Conservation (phyloP, 176 grass and related monocot species). For the Oryza nivara region DNA sequence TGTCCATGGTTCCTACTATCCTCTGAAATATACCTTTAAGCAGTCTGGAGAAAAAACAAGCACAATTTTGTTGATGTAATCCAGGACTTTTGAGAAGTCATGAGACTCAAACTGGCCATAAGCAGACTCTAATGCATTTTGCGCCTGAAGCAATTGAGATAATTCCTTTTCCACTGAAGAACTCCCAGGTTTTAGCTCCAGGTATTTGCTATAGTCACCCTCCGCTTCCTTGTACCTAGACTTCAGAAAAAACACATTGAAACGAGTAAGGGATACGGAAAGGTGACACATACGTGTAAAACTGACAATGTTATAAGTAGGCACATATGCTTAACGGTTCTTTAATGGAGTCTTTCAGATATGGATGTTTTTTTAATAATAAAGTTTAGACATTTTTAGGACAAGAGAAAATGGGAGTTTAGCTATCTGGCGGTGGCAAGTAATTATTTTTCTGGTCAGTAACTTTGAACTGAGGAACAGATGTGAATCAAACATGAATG, state of each 20-base stretch:
- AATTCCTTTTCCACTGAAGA: slow-evolving; percentile 81
- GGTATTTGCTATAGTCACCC: slow-evolving; percentile 68
- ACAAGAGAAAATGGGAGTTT: not conserved
- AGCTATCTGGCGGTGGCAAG: not conserved
- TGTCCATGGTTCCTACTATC: slow-evolving; percentile 12
- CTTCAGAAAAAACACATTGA: slow-evolving; percentile 36
- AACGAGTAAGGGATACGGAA: not conserved
- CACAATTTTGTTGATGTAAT: slow-evolving; percentile 91
- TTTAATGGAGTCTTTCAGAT: not conserved
- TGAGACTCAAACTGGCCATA: slow-evolving; percentile 71
- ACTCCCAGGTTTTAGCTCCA: slow-evolving; percentile 68
- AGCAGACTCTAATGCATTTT: slow-evolving; percentile 73
- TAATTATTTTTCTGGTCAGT: not conserved
- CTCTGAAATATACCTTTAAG: slow-evolving; percentile 61
- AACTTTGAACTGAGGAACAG: not conserved
- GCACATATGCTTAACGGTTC: not conserved
- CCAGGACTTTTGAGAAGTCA: slow-evolving; percentile 82
- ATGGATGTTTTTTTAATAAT: not conserved
- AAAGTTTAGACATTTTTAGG: not conserved
- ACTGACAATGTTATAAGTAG: not conserved
- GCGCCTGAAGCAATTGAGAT: slow-evolving; percentile 81
- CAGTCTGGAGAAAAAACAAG: slow-evolving; percentile 92
- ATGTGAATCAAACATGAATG: not conserved
- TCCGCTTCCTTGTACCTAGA: slow-evolving; percentile 72
- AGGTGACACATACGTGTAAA: not conserved